phyloP scores from a whole-genome alignment of 208 protist species.

The Trypanosoma mega region DNA sequence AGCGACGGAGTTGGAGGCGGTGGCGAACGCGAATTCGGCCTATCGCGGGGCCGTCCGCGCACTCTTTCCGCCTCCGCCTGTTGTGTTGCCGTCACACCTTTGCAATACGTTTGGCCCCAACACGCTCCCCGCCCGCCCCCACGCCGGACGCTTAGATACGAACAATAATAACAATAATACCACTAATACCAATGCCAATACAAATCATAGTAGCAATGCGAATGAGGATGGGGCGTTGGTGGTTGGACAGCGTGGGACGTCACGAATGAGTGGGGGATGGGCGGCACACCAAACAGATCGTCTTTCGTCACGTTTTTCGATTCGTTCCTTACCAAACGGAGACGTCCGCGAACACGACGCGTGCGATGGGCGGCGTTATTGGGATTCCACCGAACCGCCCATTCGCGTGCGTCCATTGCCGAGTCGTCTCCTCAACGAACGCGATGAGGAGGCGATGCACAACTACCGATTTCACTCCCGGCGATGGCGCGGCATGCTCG shows the following conservation, averaged over 20 bases:
- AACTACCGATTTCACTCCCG: constrained; percentile 49
- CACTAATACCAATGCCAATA: no score
- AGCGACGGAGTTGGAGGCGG: constrained; percentile 9
- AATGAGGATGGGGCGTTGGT: no score
- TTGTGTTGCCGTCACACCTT: constrained; percentile 7
- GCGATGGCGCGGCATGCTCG: constrained; percentile 32
- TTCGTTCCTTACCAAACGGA: constrained; percentile 44
- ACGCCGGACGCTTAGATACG: no score
- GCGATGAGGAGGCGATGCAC: constrained; percentile 29
- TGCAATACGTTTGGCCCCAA: constrained; percentile 20
- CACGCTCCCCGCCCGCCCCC: no score
- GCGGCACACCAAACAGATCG: not conserved
- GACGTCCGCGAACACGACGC: constrained; percentile 44
- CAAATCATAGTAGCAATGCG: no score
- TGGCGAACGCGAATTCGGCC: not conserved
- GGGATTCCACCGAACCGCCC: constrained; percentile 15
- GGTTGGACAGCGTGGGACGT: not conserved
- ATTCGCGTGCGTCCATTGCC: constrained; percentile 8
- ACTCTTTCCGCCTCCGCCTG: constrained; percentile 9
- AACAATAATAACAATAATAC: no score
- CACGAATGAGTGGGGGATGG: not conserved
- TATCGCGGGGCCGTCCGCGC: constrained; percentile 3
- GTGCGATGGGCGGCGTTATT: constrained; percentile 29
- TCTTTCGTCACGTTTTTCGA: constrained; percentile 26
- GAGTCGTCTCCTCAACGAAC: constrained; percentile 43